These are phyloP conservation scores for Pythium utonaiense DNA, from an alignment of 352 stramenopile genomes.

Conservation along the genomic window DNA sequence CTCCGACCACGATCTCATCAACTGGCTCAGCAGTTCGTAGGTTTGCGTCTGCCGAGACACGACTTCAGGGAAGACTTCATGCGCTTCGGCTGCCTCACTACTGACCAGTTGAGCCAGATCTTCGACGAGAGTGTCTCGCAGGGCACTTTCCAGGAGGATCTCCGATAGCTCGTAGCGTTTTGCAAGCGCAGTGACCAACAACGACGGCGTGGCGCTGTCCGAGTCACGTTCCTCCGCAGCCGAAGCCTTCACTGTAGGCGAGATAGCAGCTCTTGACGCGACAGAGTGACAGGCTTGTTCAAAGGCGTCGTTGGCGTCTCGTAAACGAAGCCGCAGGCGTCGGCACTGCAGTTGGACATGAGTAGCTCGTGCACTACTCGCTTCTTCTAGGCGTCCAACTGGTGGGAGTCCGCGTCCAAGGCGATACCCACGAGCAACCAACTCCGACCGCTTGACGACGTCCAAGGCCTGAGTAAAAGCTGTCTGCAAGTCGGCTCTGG, in stretches of 20 bases:
- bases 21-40: not conserved
- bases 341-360: conserved; percentile 32
- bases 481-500: conserved; percentile 5
- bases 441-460: conserved; percentile 56
- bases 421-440: conserved; percentile 29
- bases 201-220: conserved; percentile 34
- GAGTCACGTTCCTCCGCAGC: not conserved
- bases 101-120: conserved; percentile 4
- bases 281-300: conserved; percentile 3
- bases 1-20: not conserved
- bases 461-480: conserved; percentile 35
- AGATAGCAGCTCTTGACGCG: not conserved
- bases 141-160: conserved; percentile 34
- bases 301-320: conserved; percentile 47
- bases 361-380: conserved; percentile 42
- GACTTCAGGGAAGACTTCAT: not conserved
- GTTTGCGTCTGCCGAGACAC: not conserved
- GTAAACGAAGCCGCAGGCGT: conserved; percentile 34
- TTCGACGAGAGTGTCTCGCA: conserved; percentile 8
- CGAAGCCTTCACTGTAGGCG: not conserved
- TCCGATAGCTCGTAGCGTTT: conserved; percentile 41
- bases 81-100: not conserved
- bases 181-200: conserved; percentile 47
- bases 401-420: too few species aligned
- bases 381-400: conserved; percentile 34